Conservation (phyloP, 176 grass and related monocot genomes). For the Pharus latifolius region DNA sequence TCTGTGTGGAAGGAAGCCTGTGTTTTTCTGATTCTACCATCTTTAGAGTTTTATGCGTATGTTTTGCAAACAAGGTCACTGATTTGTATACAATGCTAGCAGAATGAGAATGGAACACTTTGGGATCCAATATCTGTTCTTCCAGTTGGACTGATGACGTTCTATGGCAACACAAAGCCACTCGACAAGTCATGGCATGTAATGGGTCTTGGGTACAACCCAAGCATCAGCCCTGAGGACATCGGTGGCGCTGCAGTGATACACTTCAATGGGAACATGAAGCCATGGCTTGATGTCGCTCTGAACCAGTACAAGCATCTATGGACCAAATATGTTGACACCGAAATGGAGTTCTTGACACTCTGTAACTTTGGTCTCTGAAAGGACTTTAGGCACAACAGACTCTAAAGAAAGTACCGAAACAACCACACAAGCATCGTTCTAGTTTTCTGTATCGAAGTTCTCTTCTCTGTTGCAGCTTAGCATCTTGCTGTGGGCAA, state of each 20-base stretch:
- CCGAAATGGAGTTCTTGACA: conserved; percentile 92
- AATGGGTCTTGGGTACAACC: conserved; percentile 91
- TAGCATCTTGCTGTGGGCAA: neutral
- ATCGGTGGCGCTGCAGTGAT: conserved; percentile 64
- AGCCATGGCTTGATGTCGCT: conserved; percentile 96
- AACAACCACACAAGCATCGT: too few species aligned
- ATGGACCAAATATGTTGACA: conserved; percentile 90
- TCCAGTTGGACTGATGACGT: conserved; percentile 68
- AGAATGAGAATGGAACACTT: conserved; percentile 84
- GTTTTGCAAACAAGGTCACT: too few species aligned
- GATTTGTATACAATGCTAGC: too few species aligned
- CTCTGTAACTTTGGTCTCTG: conserved; percentile 92
- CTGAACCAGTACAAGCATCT: conserved; percentile 95
- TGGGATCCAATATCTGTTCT: conserved; percentile 63
- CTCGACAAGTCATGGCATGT: conserved; percentile 93
- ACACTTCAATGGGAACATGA: conserved; percentile 97
- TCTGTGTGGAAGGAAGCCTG: too few species aligned
- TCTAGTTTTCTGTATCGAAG: too few species aligned
- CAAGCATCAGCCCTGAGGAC: conserved; percentile 72
- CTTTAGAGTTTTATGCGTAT: too few species aligned
- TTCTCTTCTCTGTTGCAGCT: too few species aligned
- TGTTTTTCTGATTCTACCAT: neutral
- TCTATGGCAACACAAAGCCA: conserved; percentile 81
- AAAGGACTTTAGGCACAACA: neutral
- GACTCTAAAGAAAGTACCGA: neutral